Conservation (phyloP, 192 early-diverging fungal species). For the Coemansia sp. region DNA sequence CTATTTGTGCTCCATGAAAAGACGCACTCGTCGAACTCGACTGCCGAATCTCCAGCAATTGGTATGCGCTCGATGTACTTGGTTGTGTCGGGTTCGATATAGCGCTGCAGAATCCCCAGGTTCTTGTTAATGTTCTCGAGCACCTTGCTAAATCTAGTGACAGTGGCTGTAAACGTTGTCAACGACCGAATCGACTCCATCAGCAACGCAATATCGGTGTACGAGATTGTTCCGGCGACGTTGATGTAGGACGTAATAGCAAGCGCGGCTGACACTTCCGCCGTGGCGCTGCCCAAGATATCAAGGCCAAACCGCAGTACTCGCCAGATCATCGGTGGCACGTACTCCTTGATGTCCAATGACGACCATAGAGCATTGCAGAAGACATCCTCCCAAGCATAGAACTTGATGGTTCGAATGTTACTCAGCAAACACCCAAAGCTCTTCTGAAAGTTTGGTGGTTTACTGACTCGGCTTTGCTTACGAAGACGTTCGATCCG, state of each 20-base stretch:
- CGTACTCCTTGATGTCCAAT: constrained; percentile 11
- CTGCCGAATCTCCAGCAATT: not conserved
- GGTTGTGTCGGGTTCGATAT: not conserved
- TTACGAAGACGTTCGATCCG: constrained; percentile 5
- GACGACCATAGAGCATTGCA: not conserved
- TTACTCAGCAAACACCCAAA: constrained; percentile 37
- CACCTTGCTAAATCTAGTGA: not conserved
- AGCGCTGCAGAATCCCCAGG: constrained; percentile 8
- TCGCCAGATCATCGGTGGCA: constrained; percentile 35
- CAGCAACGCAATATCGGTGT: constrained; percentile 25
- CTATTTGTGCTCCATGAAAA: constrained; percentile 32
- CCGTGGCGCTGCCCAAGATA: constrained; percentile 36
- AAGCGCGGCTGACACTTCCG: constrained; percentile 59
- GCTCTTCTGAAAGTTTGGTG: constrained; percentile 6
- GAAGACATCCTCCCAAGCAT: constrained; percentile 59
- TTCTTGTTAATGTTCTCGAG: constrained; percentile 9
- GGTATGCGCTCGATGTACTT: constrained; percentile 2
- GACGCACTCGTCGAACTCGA: constrained; percentile 19
- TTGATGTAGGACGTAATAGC: constrained; percentile 62
- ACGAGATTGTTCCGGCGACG: constrained; percentile 13
- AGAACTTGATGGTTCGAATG: constrained; percentile 67
- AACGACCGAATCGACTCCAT: constrained; percentile 30
- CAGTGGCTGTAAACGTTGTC: constrained; percentile 11
- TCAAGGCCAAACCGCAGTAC: constrained; percentile 13
- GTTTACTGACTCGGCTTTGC: not conserved